These are phyloP conservation scores for Globisporangium apiculatum DNA, from an alignment of 352 stramenopile genomes.

Conservation along the genomic window DNA sequence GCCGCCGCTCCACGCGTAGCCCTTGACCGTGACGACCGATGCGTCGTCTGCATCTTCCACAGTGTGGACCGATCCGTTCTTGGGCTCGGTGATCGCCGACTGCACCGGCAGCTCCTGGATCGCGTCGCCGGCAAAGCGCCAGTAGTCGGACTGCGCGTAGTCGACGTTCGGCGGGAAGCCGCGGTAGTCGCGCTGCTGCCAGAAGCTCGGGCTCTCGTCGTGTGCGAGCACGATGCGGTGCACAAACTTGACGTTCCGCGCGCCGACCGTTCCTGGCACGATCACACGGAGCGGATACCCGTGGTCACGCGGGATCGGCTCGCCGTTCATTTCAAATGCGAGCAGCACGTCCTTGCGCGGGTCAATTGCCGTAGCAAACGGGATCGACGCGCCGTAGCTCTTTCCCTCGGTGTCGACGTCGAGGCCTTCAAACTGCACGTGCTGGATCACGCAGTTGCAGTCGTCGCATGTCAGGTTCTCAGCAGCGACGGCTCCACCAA, in stretches of 20 bases:
- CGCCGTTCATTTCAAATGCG: slow-evolving; percentile 98
- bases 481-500: slow-evolving; percentile 19
- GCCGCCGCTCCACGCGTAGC: slow-evolving; percentile 92
- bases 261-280: slow-evolving; percentile 92
- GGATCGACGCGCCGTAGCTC: slow-evolving; percentile 86
- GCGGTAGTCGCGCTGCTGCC: slow-evolving; percentile 92
- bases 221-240: slow-evolving; percentile 84
- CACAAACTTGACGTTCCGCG: slow-evolving; percentile 97
- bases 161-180: slow-evolving; percentile 82
- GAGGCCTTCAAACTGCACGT: slow-evolving; percentile 82
- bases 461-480: slow-evolving; percentile 48
- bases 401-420: slow-evolving; percentile 82
- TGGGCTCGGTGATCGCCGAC: slow-evolving; percentile 86
- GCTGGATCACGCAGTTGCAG: slow-evolving; percentile 67
- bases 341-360: slow-evolving; percentile 95
- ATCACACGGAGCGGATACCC: slow-evolving; percentile 95
- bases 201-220: slow-evolving; percentile 85
- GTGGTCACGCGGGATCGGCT: slow-evolving; percentile 91
- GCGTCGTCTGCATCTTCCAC: slow-evolving; percentile 53
- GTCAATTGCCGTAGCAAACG: slow-evolving; percentile 91
- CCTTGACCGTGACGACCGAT: slow-evolving; percentile 86
- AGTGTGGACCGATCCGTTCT: slow-evolving; percentile 35
- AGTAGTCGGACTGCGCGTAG: slow-evolving; percentile 79
- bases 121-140: slow-evolving; percentile 77
- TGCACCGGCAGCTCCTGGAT: slow-evolving; percentile 91